phyloP scores from a whole-genome alignment of 306 rosid species.

The Pueraria montana region DNA sequence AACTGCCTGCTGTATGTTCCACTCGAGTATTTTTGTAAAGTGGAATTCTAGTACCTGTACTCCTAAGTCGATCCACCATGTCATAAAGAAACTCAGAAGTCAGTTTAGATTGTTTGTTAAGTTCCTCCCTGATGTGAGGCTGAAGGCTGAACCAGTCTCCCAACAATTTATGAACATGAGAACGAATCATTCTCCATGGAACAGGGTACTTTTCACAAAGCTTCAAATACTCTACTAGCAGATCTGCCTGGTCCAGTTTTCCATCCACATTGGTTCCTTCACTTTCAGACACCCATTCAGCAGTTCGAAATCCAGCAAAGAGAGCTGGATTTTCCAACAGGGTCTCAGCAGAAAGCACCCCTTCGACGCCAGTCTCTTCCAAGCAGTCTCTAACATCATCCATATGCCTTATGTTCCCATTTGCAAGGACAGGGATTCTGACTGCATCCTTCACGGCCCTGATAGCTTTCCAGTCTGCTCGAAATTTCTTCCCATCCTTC shows the following conservation, averaged over 20 bases:
- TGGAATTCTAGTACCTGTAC: conserved; percentile 79
- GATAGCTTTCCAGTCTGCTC: conserved; percentile 92
- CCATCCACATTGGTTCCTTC: conserved; percentile 58
- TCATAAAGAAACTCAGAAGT: conserved; percentile 87
- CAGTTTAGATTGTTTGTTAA: conserved; percentile 78
- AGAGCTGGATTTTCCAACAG: conserved; percentile 96
- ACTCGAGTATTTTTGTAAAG: conserved; percentile 61
- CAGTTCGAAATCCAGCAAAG: conserved; percentile 85
- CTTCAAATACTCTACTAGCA: conserved; percentile 84
- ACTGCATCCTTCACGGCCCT: conserved; percentile 82
- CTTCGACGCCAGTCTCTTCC: conserved; percentile 62
- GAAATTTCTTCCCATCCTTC: conserved; percentile 87
- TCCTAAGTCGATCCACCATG: conserved; percentile 78
- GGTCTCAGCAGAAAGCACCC: conserved; percentile 73
- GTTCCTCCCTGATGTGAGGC: conserved; percentile 88
- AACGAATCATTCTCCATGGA: conserved; percentile 95
- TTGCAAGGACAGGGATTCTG: conserved; percentile 72
- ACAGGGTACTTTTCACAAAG: conserved; percentile 85
- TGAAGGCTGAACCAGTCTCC: conserved; percentile 96
- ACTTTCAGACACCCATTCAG: conserved; percentile 65
- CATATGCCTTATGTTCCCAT: conserved; percentile 64
- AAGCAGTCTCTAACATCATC: conserved; percentile 61
- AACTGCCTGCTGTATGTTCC: conserved; percentile 38
- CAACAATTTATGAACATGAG: conserved; percentile 91
- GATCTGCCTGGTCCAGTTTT: conserved; percentile 81